Percentiles rank a stretch among this genome's conserved stretches.
phyloP scores from a whole-genome alignment of 1,139 yeast genomes.

The Candida pseudoviswanathii region DNA sequence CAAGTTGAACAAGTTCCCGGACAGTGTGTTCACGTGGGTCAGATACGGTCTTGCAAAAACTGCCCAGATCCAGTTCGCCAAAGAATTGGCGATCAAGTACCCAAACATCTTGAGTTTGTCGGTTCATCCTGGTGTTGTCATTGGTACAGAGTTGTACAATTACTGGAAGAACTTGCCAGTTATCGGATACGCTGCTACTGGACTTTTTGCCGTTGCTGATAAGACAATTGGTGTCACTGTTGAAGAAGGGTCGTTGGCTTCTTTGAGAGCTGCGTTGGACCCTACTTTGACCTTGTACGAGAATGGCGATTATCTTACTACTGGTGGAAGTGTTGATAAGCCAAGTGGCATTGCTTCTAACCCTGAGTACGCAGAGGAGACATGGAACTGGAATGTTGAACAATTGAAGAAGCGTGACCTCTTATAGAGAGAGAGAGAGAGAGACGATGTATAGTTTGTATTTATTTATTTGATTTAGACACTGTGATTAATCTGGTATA shows the following conservation, averaged over 20 bases:
- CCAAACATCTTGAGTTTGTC: conserved; percentile 38
- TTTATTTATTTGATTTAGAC: conserved; percentile 1
- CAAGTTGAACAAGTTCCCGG: conserved; percentile 28
- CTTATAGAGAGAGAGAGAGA: background rate
- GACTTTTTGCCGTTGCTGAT: conserved; percentile 17
- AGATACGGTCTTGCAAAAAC: conserved; percentile 41
- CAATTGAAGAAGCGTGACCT: conserved; percentile 28
- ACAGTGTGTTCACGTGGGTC: conserved; percentile 28
- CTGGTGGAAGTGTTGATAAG: conserved; percentile 34
- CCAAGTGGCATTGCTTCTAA: conserved; percentile 30
- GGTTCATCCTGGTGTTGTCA: conserved; percentile 44
- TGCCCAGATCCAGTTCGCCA: conserved; percentile 34
- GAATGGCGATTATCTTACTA: conserved; percentile 35
- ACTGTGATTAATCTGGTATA: background rate
- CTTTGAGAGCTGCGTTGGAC: conserved; percentile 40
- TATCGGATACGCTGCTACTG: conserved; percentile 21
- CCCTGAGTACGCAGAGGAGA: conserved; percentile 23
- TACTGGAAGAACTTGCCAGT: conserved; percentile 31
- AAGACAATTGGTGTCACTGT: conserved; percentile 27
- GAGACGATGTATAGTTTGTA: background rate
- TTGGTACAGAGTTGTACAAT: conserved; percentile 37
- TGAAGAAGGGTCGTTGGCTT: conserved; percentile 40
- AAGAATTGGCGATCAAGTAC: conserved; percentile 27
- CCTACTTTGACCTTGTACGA: conserved; percentile 25
- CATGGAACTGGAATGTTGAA: conserved; percentile 35